These are phyloP conservation scores for Fomitopsis pulvina DNA, from an alignment of 768 basidiomycete species.

Conservation along the genomic window DNA sequence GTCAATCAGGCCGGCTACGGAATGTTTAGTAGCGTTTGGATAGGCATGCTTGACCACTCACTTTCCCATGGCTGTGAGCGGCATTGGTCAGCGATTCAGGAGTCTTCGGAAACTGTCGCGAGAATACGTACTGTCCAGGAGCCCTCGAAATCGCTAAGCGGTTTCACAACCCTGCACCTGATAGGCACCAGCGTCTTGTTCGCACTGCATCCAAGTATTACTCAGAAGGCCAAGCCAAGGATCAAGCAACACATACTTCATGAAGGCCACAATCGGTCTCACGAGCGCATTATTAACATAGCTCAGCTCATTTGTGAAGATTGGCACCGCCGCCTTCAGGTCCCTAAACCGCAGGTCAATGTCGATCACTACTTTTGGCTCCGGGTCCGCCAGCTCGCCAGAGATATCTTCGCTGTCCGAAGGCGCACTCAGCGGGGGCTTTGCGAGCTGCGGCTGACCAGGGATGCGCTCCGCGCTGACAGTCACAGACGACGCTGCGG, in stretches of 20 bases:
- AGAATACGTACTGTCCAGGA: constrained; percentile 78
- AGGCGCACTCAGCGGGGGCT: constrained; percentile 79
- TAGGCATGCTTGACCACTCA: constrained; percentile 34
- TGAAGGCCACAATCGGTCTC: constrained; percentile 95
- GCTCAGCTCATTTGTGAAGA: constrained; percentile 83
- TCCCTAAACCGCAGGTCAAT: constrained; percentile 94
- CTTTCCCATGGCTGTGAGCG: constrained; percentile 82
- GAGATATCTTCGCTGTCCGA: constrained; percentile 30
- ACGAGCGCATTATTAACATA: constrained; percentile 92
- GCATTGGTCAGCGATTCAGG: constrained; percentile 11
- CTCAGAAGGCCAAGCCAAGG: constrained; percentile 5
- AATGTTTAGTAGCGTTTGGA: not conserved
- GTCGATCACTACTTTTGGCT: constrained; percentile 67
- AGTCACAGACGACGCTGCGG: constrained; percentile 43
- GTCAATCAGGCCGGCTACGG: constrained; percentile 85
- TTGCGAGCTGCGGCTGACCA: constrained; percentile 79
- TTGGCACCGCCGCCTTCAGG: constrained; percentile 89
- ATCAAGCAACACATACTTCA: constrained; percentile 62
- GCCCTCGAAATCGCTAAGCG: constrained; percentile 86
- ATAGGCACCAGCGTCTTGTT: constrained; percentile 94
- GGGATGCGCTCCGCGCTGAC: constrained; percentile 74
- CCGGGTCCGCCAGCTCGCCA: constrained; percentile 24
- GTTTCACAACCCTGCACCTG: constrained; percentile 81
- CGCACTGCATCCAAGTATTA: constrained; percentile 47
- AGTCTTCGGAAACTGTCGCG: constrained; percentile 2